Evolutionary conservation across 1,284 basidiomycete genomes (phyloP).

Genomic region (Volvariella volvacea): DNA sequence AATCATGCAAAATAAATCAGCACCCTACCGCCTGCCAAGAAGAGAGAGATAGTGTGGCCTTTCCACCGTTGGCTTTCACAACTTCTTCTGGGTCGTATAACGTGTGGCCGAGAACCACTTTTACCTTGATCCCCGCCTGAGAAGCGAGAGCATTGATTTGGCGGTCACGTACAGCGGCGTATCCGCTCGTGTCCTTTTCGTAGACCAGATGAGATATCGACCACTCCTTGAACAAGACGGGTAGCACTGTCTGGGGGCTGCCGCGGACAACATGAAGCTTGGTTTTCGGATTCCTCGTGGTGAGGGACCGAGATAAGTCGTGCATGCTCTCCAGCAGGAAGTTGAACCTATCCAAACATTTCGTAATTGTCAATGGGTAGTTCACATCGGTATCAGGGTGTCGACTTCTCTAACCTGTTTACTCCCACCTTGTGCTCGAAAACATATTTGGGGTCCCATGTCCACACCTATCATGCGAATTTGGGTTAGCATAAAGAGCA

Average conservation of each 20-base stretch:
- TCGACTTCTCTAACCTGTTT: slow-evolving; percentile 30
- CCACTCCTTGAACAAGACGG: slow-evolving; percentile 27
- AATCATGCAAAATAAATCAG: too few species aligned
- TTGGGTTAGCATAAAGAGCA: neutral
- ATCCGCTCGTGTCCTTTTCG: slow-evolving; percentile 24
- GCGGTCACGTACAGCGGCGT: slow-evolving; percentile 12
- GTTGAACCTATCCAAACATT: slow-evolving; percentile 7
- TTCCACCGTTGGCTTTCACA: slow-evolving; percentile 12
- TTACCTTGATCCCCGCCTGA: slow-evolving; percentile 11
- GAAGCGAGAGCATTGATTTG: slow-evolving; percentile 10
- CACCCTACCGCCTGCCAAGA: slow-evolving; percentile 12
- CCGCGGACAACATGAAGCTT: slow-evolving; percentile 41
- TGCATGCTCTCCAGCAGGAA: slow-evolving; percentile 33
- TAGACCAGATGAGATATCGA: slow-evolving; percentile 37
- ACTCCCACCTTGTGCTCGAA: slow-evolving; percentile 25
- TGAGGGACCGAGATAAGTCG: slow-evolving; percentile 28
- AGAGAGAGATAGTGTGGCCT: slow-evolving; percentile 13
- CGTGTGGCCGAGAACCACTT: slow-evolving; percentile 7
- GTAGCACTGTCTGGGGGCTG: slow-evolving; percentile 29
- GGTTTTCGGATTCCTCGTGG: slow-evolving; percentile 24
- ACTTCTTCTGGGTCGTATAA: slow-evolving; percentile 12
- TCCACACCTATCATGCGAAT: slow-evolving; percentile 11
- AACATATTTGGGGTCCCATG: slow-evolving; percentile 27
- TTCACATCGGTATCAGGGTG: neutral
- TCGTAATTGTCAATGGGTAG: slow-evolving; percentile 4